Evolutionary conservation across 371 early-diverging fungal genomes (phyloP).

Genomic region (Catenaria anguillulae): DNA sequence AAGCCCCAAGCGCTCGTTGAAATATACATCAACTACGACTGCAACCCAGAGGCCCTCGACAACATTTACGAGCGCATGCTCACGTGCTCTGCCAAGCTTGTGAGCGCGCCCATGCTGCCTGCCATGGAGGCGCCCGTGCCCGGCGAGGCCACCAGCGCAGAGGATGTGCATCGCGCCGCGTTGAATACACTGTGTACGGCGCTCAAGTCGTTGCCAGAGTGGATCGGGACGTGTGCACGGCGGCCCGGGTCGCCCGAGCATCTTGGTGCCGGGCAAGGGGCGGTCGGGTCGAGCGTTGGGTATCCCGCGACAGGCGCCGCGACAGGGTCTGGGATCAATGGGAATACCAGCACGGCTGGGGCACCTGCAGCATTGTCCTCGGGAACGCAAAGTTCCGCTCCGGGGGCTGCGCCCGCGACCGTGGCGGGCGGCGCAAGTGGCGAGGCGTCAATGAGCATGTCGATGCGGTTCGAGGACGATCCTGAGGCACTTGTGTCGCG

Average conservation of each 20-base stretch:
- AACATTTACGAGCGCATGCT: conserved; percentile 66
- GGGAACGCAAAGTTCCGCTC: not conserved
- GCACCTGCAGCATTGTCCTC: not conserved
- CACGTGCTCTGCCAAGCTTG: conserved; percentile 43
- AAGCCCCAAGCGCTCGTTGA: conserved; percentile 84
- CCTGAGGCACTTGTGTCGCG: conserved; percentile 54
- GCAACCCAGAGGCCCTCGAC: conserved; percentile 57
- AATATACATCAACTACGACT: conserved; percentile 92
- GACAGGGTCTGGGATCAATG: not conserved
- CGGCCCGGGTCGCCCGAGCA: not conserved
- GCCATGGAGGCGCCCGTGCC: conserved; percentile 43
- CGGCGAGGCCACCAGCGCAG: conserved; percentile 33
- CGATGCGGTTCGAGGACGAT: conserved; percentile 49
- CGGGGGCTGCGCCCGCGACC: not conserved
- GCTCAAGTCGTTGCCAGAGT: not conserved
- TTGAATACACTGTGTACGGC: conserved; percentile 17
- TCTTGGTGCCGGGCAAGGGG: not conserved
- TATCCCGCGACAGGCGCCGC: no score
- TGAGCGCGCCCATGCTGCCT: conserved; percentile 38
- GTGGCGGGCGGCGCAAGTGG: conserved; percentile 33
- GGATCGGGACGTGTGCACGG: not conserved
- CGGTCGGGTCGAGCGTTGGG: not conserved
- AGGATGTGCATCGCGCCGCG: conserved; percentile 36
- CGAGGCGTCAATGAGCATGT: no score
- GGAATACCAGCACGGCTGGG: not conserved